Evolutionary conservation across 768 basidiomycete species (phyloP).

Genomic region (Leccinum longicurvipes): DNA sequence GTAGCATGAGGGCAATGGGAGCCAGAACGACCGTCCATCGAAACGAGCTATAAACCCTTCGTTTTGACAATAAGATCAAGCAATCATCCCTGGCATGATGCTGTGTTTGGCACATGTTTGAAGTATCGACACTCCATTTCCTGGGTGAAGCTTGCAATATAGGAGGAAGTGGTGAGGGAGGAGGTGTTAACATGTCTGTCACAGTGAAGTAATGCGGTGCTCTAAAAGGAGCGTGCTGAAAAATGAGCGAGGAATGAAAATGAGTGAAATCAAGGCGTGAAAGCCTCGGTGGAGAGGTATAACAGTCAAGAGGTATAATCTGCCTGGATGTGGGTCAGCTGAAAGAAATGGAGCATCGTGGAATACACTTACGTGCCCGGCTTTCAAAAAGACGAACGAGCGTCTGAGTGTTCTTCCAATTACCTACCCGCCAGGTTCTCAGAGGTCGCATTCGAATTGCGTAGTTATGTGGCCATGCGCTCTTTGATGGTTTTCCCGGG

Average conservation of each 20-base stretch:
- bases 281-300: slow-evolving; percentile 4
- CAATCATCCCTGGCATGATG: slow-evolving; percentile 1
- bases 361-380: slow-evolving; percentile 5
- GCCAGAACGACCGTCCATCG: slow-evolving; percentile 54
- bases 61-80: slow-evolving; percentile 20
- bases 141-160: slow-evolving; percentile 5
- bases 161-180: slow-evolving; percentile 39
- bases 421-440: background rate
- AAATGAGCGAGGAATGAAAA: slow-evolving; percentile 29
- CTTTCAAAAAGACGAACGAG: slow-evolving; percentile 3
- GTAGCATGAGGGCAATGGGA: slow-evolving; percentile 52
- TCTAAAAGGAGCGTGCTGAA: slow-evolving; percentile 24
- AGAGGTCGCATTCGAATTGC: slow-evolving; percentile 8
- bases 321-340: slow-evolving; percentile 7
- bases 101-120: slow-evolving; percentile 2
- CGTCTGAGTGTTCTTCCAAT: background rate
- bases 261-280: slow-evolving; percentile 13
- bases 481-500: slow-evolving; percentile 1
- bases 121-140: background rate
- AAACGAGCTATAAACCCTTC: slow-evolving; percentile 37
- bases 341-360: background rate
- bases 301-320: background rate
- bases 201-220: background rate
- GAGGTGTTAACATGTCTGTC: slow-evolving; percentile 39
- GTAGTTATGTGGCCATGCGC: slow-evolving; percentile 13